Evolutionary conservation across 2,329 filamentous ascomycete genomes (phyloP).

Genomic region (Eutypa lata): DNA sequence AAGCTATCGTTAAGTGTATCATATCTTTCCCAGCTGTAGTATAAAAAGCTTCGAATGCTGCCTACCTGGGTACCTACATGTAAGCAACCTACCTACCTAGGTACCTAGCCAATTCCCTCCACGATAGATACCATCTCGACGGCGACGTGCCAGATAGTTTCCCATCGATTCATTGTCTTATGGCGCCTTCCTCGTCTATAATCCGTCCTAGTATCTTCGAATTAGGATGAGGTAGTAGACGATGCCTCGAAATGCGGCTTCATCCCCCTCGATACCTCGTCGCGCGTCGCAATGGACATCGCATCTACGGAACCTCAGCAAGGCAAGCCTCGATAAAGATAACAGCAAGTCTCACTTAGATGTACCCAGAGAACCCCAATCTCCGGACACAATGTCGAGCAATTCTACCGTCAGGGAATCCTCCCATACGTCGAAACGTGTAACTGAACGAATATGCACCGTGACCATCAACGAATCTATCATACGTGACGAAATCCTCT

Average conservation of each 20-base stretch:
- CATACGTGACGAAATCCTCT: slow-evolving; percentile 72
- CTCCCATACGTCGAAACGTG: slow-evolving; percentile 23
- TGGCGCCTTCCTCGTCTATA: slow-evolving; percentile 1
- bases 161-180: neutral
- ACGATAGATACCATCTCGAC: neutral
- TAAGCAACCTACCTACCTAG: neutral
- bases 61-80: neutral
- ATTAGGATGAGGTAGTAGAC: slow-evolving; percentile 20
- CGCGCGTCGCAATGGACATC: slow-evolving; percentile 47
- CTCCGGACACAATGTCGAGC: slow-evolving; percentile 48
- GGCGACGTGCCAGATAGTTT: neutral
- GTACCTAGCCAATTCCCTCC: neutral
- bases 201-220: slow-evolving; percentile 9
- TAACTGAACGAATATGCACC: slow-evolving; percentile 45
- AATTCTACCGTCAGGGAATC: slow-evolving; percentile 43
- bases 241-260: slow-evolving; percentile 29
- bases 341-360: slow-evolving; percentile 29
- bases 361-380: slow-evolving; percentile 26
- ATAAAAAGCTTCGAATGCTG: neutral
- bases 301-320: slow-evolving; percentile 52
- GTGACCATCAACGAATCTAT: slow-evolving; percentile 69
- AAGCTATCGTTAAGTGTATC: too few species aligned
- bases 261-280: slow-evolving; percentile 39
- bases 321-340: slow-evolving; percentile 42
- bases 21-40: too few species aligned